Evolutionary conservation across 1,284 basidiomycete genomes (phyloP).

Genomic region (Ustilago sp.): DNA sequence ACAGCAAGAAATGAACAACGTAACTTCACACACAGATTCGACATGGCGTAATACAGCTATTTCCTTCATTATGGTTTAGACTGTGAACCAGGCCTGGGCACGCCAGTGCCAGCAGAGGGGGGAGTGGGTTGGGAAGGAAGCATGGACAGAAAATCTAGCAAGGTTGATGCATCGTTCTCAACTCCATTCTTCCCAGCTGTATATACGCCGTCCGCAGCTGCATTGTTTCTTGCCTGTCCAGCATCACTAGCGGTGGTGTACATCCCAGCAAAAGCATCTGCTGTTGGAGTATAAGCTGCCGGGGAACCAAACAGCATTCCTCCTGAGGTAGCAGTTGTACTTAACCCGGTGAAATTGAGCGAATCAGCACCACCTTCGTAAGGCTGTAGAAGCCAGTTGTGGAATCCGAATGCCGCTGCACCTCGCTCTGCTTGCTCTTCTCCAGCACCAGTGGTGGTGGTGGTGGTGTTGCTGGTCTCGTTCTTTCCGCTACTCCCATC

Average conservation of each 20-base stretch:
- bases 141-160: constrained; percentile 38
- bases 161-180: constrained; percentile 21
- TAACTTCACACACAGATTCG: neutral
- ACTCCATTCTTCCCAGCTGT: neutral
- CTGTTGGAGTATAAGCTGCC: constrained; percentile 8
- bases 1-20: neutral
- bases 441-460: neutral
- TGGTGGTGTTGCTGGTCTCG: neutral
- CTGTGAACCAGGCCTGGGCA: neutral
- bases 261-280: constrained; percentile 13
- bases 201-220: neutral
- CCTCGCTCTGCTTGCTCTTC: constrained; percentile 1
- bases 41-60: neutral
- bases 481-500: neutral
- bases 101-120: neutral
- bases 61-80: neutral
- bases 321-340: neutral
- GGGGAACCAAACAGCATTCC: constrained; percentile 17
- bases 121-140: constrained; percentile 13
- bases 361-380: constrained; percentile 44
- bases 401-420: constrained; percentile 41
- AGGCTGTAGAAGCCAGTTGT: constrained; percentile 50
- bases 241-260: neutral
- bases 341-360: neutral
- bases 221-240: neutral